These are phyloP conservation scores for Vanderwaltozyma tropicalis DNA, from an alignment of 805 yeast species.

Conservation along the genomic window DNA sequence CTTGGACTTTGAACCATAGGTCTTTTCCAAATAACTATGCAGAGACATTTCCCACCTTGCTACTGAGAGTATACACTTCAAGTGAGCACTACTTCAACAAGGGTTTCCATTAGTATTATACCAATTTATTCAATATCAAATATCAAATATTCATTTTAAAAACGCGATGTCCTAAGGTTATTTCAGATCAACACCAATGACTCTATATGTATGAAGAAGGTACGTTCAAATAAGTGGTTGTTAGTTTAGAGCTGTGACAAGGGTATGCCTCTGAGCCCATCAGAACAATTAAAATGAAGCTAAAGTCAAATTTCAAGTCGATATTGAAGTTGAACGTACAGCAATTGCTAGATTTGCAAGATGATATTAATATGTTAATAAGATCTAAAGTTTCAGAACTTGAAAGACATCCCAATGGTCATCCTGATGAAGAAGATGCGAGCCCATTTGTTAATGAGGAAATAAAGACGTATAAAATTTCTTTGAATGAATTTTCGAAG, in stretches of 20 bases:
- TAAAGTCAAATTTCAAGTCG: slow-evolving; percentile 4
- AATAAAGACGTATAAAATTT: background rate
- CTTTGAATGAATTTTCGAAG: background rate
- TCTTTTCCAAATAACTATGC: slow-evolving; percentile 37
- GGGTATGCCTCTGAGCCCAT: too few species aligned
- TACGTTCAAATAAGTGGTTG: too few species aligned
- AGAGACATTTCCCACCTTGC: too few species aligned
- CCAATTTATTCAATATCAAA: too few species aligned
- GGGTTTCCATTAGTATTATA: too few species aligned
- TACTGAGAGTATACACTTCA: too few species aligned
- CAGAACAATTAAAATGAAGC: background rate
- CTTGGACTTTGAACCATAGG: slow-evolving; percentile 29
- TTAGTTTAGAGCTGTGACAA: background rate
- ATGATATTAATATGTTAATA: slow-evolving; percentile 13
- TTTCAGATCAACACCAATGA: too few species aligned
- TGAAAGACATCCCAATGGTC: background rate
- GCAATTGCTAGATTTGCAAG: slow-evolving; percentile 16
- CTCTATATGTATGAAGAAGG: too few species aligned
- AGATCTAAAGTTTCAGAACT: slow-evolving; percentile 4
- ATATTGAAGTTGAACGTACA: slow-evolving; percentile 11
- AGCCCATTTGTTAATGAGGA: background rate
- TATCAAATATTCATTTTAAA: too few species aligned
- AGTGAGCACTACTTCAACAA: too few species aligned
- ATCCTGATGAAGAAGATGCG: background rate
- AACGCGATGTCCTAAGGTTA: too few species aligned